Base-by-base conservation (phyloP, 352 stramenopile genomes). In the Globisporangium rhizosaccharum region DNA sequence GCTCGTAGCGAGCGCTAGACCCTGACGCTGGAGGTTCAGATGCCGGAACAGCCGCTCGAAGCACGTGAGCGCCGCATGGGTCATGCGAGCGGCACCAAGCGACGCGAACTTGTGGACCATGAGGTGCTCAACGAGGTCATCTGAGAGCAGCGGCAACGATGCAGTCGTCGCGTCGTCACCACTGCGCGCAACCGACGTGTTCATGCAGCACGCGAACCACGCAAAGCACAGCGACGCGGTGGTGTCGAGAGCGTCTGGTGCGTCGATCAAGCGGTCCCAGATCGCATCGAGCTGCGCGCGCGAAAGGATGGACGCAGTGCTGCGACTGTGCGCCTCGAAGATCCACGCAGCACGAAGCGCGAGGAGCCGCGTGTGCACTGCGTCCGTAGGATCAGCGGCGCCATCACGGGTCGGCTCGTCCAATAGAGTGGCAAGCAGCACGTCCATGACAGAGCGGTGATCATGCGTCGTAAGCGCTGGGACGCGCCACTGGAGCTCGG, bases 131-230 rank as follows among this genome's bases (percentile, higher is more conserved):
- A 68, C 50, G 15, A 82, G 67, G 1, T 55, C 42, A 0, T 61
- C 37, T 4, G 68, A 59, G 47, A 85, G 61, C 23, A 85, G 51
- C 33, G 62, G 50, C 3, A 47, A 39, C 20, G 36, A 1, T 0
- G 30, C 33, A 30, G 2, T 7, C 26, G 20, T 25, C 37, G 33
- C 51, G 6, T 63, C 53, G 10, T 36, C 30, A 49, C 17, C 36
- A 26, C 23, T 39, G 33, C 10, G 3, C 57, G 55, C 20, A 17
- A 72, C 14, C 18, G 66, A 52, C 5, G 75, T 72, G 15, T 72
- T 77, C 59, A 84, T 68, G 41, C 79, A 92, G 2, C 86, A 70
- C 51, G 86, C 75, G 56, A 91, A 70, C 83, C 83, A 92, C 28
- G 89, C 73, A 45, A 92, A 92, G 52, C 72, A 88, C 3, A 91